Base-by-base conservation (phyloP, 2,329 filamentous ascomycete genomes). In the Ophiosphaerella narmari region DNA sequence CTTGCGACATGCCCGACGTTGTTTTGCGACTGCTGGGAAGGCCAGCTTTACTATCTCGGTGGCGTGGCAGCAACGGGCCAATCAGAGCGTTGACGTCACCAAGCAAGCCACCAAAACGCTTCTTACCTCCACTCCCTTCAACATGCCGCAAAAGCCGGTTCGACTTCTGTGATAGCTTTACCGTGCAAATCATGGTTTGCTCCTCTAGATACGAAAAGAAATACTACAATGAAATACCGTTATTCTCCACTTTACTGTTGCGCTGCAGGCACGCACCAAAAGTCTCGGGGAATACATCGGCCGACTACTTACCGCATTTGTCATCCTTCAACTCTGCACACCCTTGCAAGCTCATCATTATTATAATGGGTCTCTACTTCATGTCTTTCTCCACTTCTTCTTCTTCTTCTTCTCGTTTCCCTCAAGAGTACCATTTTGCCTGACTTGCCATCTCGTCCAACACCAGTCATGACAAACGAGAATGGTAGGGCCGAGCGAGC, bases 21-120 rank as follows among this genome's bases (percentile, higher is more conserved):
- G 57, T 59, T 46, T 56, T 59, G 53, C 48, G 43, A 43, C 53
- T 65, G 62, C 57, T 60, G 60, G 57, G 50, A 59, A 72, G 65
- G 70, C 67, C 67, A 72, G 67, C 64, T 71, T 70, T 65, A 59
- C 59, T 59, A 51, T 60, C 53, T 52, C 51, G 52, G 50, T 50
- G 54, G 49, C 55, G 49, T 50, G 48, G 26, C 26, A 29, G 26
- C 11, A 29, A 18, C 23, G 45, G 47, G 52, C 68, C 67, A 70
- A 71, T 71, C 66, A 67, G 38, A 37, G 53, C 52, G 52, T 60
- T 60, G 59, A 64, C 61, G 61, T 66, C 62, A 66, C 59, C 35
- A 31, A 35, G 14, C 31, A 36, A 38, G 37, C 18, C 8, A 18
- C 18, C 18, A 13, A n/a, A 21, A 5, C 7, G 8, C 5, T 16